A percentile compares a stretch with the other conserved stretches of the same genome.
These are phyloP conservation scores for Neoarthrinium moseri DNA, from an alignment of 2,329 filamentous ascomycete genomes.

Conservation along the genomic window DNA sequence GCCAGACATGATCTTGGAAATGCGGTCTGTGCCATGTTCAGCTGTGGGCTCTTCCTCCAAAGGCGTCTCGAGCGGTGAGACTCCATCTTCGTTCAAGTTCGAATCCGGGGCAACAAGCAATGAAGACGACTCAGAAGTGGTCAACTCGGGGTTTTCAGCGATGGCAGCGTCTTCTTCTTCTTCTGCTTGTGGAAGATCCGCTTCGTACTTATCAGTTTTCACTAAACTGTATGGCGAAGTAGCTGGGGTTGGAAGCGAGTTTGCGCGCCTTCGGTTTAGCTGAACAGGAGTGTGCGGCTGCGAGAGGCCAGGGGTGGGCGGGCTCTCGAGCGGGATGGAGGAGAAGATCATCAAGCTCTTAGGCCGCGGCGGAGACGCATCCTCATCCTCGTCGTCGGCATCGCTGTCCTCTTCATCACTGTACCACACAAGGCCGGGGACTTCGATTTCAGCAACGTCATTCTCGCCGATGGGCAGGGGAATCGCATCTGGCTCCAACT, in stretches of 20 bases:
- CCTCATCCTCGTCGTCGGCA: constrained; percentile 34
- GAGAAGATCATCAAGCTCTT: constrained; percentile 25
- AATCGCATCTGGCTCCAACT: constrained; percentile 53
- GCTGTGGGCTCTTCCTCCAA: too few relatives aligned
- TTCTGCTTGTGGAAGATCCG: neutral
- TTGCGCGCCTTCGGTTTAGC: constrained; percentile 42
- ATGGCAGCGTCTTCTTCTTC: neutral
- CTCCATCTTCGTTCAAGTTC: constrained; percentile 1
- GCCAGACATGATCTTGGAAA: constrained; percentile 14
- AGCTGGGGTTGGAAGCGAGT: constrained; percentile 45
- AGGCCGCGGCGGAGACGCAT: constrained; percentile 8
- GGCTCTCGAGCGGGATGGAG: constrained; percentile 15
- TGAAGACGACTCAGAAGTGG: neutral
- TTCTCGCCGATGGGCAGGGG: constrained; percentile 66
- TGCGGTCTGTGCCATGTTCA: constrained; percentile 8
- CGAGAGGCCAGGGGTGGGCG: constrained; percentile 33
- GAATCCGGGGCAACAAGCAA: neutral
- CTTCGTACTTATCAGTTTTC: constrained; percentile 10
- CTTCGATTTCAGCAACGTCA: constrained; percentile 78
- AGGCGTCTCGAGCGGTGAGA: constrained; percentile 11
- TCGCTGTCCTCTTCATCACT: constrained; percentile 61
- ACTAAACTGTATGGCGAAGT: constrained; percentile 20
- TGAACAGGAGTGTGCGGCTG: constrained; percentile 26
- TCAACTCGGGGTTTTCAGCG: too few relatives aligned
- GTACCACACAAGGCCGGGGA: constrained; percentile 64